Evolutionary conservation across 768 basidiomycete species (phyloP), one percentile per base, ranked within the genome.

Genomic region (Suillus tomentosus): DNA sequence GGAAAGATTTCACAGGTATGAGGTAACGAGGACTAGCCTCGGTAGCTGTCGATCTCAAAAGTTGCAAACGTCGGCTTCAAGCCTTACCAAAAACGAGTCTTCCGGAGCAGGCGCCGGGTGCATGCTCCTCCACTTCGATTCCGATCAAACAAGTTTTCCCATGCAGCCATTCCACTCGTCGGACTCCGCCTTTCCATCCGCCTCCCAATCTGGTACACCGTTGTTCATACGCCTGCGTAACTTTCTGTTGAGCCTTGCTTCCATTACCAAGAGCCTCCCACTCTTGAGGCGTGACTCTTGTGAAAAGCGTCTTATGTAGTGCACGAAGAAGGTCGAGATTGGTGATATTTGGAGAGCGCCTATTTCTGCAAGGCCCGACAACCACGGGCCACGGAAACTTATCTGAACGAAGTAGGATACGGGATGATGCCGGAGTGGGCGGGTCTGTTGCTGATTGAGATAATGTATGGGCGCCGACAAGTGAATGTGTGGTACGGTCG

Each of bases 101-200:
- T 57, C 84, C 85, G 3, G 77, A 77, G 56, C 78, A 70, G 47
- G 72, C 72, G n/a, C 72, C 73, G 36, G 76, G 72, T 9, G 73
- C 69, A 55, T 77, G 75, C 65, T 81, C 85, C 69, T 83, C 81
- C 64, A 87, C 80, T 69, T 88, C 87, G 66, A 90, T 79, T 31
- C 89, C 89, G 39, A 86, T 78, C 43, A 90, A 71, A 54, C 79
- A 76, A 39, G 85, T 87, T 70, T 86, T 88, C 39, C 82, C 80
- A 22, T 85, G 85, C 53, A 90, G 77, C 82, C 85, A 89, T 75
- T 90, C 89, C 15, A 90, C 73, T 57, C 89, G 77, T 54, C 87
- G 81, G 36, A 91, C 85, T n/a, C 89, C 89, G 22, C 81, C 80
- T 34, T 88, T 85, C 87, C 87, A 88, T 14, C 86, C 87, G 2